phyloP scores from a whole-genome alignment of 306 rosid species.

The Arachis hypogaea region DNA sequence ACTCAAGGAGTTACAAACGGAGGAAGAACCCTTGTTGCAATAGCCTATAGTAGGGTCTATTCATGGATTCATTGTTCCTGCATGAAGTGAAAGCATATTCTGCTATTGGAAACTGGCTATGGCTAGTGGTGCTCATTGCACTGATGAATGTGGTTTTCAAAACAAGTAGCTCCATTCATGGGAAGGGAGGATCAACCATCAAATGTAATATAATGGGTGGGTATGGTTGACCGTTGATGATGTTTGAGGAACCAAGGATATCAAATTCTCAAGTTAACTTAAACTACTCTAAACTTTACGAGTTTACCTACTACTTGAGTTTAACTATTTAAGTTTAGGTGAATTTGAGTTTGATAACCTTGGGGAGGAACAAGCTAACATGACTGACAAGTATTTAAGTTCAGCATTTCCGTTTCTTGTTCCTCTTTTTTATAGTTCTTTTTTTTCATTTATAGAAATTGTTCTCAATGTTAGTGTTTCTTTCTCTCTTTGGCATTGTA shows the following conservation, averaged over 20 bases:
- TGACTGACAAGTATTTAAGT: constrained; percentile 39
- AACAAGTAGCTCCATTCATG: constrained; percentile 48
- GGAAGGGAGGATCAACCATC: constrained; percentile 42
- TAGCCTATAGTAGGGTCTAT: constrained; percentile 44
- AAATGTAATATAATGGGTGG: constrained; percentile 44
- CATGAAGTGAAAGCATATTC: constrained; percentile 27
- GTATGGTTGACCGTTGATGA: constrained; percentile 39
- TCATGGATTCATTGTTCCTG: constrained; percentile 30
- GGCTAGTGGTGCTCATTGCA: constrained; percentile 31
- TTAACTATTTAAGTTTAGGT: too few species aligned
- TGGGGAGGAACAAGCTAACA: constrained; percentile 47
- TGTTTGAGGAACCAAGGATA: background rate
- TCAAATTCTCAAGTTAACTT: too few species aligned
- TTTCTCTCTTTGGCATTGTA: constrained; percentile 32
- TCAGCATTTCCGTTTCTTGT: constrained; percentile 7
- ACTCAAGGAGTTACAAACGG: constrained; percentile 67
- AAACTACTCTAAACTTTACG: too few species aligned
- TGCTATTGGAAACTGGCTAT: constrained; percentile 13
- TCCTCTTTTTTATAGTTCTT: too few species aligned
- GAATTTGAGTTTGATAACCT: too few species aligned
- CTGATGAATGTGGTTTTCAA: constrained; percentile 48
- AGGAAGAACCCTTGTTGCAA: constrained; percentile 62
- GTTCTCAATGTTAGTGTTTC: constrained; percentile 1
- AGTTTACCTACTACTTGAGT: too few species aligned
- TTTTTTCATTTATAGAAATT: background rate